phyloP scores from a whole-genome alignment of 2,329 filamentous ascomycete genomes.

The Pseudocercospora fijiensis region DNA sequence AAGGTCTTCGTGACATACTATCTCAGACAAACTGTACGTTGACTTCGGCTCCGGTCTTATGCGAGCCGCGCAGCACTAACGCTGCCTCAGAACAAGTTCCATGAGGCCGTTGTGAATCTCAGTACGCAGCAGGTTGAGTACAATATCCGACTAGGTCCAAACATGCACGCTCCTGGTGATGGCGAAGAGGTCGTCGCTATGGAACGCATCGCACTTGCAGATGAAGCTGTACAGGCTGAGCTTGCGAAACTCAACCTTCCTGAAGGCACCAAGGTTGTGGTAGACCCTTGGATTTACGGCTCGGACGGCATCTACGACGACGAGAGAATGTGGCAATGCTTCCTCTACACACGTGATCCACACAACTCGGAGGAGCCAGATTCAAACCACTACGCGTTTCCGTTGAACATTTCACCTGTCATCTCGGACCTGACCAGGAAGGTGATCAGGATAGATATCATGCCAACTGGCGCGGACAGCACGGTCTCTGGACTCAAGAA shows the following conservation, averaged over 20 bases:
- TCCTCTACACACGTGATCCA: slow-evolving; percentile 35
- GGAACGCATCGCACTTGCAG: slow-evolving; percentile 45
- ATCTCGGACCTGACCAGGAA: slow-evolving; percentile 33
- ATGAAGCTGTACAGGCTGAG: slow-evolving; percentile 49
- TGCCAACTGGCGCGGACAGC: slow-evolving; percentile 36
- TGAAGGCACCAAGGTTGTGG: slow-evolving; percentile 33
- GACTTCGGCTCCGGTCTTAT: neutral
- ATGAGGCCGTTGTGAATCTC: slow-evolving; percentile 51
- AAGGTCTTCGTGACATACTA: slow-evolving; percentile 54
- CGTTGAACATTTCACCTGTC: slow-evolving; percentile 36
- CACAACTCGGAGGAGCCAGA: slow-evolving; percentile 46
- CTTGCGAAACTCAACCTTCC: slow-evolving; percentile 35
- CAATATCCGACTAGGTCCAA: slow-evolving; percentile 34
- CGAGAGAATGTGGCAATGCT: slow-evolving; percentile 36
- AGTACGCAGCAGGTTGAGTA: slow-evolving; percentile 23
- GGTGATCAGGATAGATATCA: slow-evolving; percentile 36
- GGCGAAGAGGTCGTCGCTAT: neutral
- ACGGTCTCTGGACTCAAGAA: slow-evolving; percentile 41
- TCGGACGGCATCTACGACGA: slow-evolving; percentile 34
- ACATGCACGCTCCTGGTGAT: slow-evolving; percentile 13
- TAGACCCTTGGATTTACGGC: slow-evolving; percentile 38
- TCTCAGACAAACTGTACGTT: slow-evolving; percentile 58
- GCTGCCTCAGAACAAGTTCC: slow-evolving; percentile 39
- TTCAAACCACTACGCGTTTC: slow-evolving; percentile 38
- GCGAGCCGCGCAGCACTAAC: neutral